A percentile compares a stretch with the other conserved stretches of the same genome.
These are phyloP conservation scores for Xerocomus brunneocitrinus DNA, from an alignment of 768 basidiomycete genomes.

Conservation along the genomic window DNA sequence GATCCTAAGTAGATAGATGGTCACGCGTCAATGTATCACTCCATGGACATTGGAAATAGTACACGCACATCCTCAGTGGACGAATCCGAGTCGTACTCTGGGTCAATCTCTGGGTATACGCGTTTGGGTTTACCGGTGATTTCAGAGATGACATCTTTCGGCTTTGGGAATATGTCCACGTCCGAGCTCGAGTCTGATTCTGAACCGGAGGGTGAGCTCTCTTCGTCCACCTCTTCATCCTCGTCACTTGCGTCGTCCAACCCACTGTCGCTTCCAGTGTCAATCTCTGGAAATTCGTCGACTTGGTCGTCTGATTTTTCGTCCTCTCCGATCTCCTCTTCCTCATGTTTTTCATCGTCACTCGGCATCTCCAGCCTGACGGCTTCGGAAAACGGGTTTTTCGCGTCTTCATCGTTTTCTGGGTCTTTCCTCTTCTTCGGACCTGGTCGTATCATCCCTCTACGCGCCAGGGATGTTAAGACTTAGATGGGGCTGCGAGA, in stretches of 20 bases:
- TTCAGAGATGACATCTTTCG: constrained; percentile 66
- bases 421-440: constrained; percentile 58
- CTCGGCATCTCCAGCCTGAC: constrained; percentile 67
- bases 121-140: constrained; percentile 83
- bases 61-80: constrained; percentile 82
- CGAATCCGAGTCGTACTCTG: constrained; percentile 87
- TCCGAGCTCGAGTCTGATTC: constrained; percentile 39
- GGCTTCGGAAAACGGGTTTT: constrained; percentile 32
- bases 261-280: constrained; percentile 42
- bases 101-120: constrained; percentile 85
- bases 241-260: constrained; percentile 31
- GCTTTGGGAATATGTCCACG: constrained; percentile 54
- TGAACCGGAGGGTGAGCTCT: constrained; percentile 31
- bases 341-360: constrained; percentile 58
- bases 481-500: background rate
- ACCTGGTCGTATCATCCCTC: constrained; percentile 33
- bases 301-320: constrained; percentile 52
- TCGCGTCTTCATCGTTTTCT: constrained; percentile 36
- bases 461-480: constrained; percentile 17
- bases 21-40: constrained; percentile 7
- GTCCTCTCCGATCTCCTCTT: constrained; percentile 14
- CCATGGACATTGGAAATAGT: background rate
- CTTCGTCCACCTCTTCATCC: constrained; percentile 35
- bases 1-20: constrained; percentile 48
- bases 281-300: constrained; percentile 73